Conservation (phyloP, 805 yeast species). For the Lachancea mirantina region DNA sequence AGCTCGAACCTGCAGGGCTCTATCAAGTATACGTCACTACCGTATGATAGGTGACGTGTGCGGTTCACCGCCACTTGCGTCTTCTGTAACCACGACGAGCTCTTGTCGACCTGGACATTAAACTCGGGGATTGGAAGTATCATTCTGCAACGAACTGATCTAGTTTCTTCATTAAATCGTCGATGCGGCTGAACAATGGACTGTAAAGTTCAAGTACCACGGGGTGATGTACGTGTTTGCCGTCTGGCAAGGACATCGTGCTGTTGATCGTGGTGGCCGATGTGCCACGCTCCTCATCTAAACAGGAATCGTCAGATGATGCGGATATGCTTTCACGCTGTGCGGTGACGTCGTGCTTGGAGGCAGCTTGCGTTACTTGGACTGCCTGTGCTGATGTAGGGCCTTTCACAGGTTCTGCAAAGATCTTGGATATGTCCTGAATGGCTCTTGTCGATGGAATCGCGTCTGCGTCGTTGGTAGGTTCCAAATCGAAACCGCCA, state of each 20-base stretch:
- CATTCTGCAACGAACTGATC: slow-evolving; percentile 4
- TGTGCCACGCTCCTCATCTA: slow-evolving; percentile 21
- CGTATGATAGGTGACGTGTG: no score
- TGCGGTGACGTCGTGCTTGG: not conserved
- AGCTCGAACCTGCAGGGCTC: no score
- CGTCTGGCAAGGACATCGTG: slow-evolving; percentile 12
- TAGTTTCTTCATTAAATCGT: slow-evolving; percentile 27
- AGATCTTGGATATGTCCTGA: slow-evolving; percentile 36
- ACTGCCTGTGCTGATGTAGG: not conserved
- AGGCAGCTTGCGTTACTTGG: not conserved
- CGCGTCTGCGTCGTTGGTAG: slow-evolving; percentile 5
- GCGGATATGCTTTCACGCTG: slow-evolving; percentile 7
- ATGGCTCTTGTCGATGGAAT: slow-evolving; percentile 37
- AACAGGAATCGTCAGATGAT: slow-evolving; percentile 22
- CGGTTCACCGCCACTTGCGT: no score
- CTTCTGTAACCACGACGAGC: no score
- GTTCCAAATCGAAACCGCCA: slow-evolving; percentile 12
- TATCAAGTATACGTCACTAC: no score
- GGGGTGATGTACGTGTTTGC: slow-evolving; percentile 32
- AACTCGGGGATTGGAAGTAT: no score
- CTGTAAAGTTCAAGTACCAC: slow-evolving; percentile 47
- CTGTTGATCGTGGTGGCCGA: slow-evolving; percentile 27
- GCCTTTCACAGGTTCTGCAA: slow-evolving; percentile 11
- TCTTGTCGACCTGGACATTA: no score
- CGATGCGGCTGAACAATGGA: slow-evolving; percentile 48